phyloP scores from a whole-genome alignment of 2,329 filamentous ascomycete genomes.

The Monilinia fructigena region DNA sequence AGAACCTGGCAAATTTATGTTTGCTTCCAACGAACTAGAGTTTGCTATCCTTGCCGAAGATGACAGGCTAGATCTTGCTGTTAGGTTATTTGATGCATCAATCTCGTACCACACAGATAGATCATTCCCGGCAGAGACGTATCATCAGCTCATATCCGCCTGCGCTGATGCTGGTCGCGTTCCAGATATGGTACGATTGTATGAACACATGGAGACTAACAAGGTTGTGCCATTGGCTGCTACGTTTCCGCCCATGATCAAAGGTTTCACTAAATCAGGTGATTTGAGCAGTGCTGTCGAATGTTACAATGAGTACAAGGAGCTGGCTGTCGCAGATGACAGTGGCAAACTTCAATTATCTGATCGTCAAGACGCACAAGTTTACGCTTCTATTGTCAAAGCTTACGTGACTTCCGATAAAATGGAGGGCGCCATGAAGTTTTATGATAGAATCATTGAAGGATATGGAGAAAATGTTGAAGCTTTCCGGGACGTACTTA shows the following conservation, averaged over 20 bases:
- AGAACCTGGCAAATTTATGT: slow-evolving; percentile 80
- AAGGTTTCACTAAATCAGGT: slow-evolving; percentile 79
- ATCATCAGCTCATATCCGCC: slow-evolving; percentile 79
- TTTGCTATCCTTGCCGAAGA: slow-evolving; percentile 84
- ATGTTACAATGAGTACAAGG: slow-evolving; percentile 93
- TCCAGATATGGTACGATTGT: slow-evolving; percentile 85
- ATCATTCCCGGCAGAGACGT: slow-evolving; percentile 76
- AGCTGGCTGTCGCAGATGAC: slow-evolving; percentile 81
- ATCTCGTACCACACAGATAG: slow-evolving; percentile 55
- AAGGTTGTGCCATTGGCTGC: slow-evolving; percentile 72
- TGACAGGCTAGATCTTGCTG: slow-evolving; percentile 78
- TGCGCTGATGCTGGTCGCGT: slow-evolving; percentile 80
- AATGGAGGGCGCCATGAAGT: slow-evolving; percentile 76
- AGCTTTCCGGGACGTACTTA: slow-evolving; percentile 68
- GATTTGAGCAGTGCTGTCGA: slow-evolving; percentile 87
- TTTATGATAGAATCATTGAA: slow-evolving; percentile 75
- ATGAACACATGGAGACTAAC: slow-evolving; percentile 84
- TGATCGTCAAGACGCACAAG: slow-evolving; percentile 73
- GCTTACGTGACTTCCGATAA: slow-evolving; percentile 83
- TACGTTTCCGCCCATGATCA: slow-evolving; percentile 91
- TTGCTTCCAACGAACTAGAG: slow-evolving; percentile 83
- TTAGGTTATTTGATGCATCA: slow-evolving; percentile 82
- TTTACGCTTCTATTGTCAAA: slow-evolving; percentile 89
- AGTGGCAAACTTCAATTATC: slow-evolving; percentile 66
- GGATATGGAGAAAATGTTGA: slow-evolving; percentile 57